These are phyloP conservation scores for Zasmidium cellare DNA, from an alignment of 2,329 filamentous ascomycete genomes.

Conservation along the genomic window DNA sequence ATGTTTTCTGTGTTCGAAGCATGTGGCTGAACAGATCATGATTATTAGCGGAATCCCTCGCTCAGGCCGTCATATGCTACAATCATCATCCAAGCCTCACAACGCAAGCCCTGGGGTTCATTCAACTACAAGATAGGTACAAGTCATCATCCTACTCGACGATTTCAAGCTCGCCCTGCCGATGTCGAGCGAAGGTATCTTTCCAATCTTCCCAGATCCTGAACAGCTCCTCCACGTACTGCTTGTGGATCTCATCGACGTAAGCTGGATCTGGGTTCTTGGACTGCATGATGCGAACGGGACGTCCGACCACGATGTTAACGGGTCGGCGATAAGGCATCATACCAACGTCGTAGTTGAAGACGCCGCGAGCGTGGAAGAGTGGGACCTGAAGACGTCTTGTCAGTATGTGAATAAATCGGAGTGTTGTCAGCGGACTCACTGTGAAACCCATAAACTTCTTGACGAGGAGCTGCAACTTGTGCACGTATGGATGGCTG, in stretches of 20 bases:
- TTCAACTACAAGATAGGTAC: not conserved
- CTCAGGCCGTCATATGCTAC: not conserved
- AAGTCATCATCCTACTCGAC: conserved; percentile 47
- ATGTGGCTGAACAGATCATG: not conserved
- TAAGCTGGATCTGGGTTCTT: conserved; percentile 70
- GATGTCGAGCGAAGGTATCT: conserved; percentile 66
- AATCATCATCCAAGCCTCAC: not conserved
- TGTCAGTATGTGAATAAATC: not conserved
- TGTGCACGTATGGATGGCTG: conserved; percentile 76
- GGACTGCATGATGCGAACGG: conserved; percentile 68
- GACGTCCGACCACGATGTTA: conserved; percentile 84
- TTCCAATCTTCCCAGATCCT: conserved; percentile 77
- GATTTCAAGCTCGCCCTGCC: conserved; percentile 67
- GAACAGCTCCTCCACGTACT: conserved; percentile 75
- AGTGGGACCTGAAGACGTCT: conserved; percentile 67
- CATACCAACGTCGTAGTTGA: conserved; percentile 96
- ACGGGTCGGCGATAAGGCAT: conserved; percentile 89
- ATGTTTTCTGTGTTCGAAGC: too few relatives aligned
- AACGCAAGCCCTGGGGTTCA: not conserved
- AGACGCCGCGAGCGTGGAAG: conserved; percentile 85
- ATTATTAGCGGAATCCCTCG: not conserved
- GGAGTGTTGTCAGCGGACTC: conserved; percentile 46
- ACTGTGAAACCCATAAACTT: conserved; percentile 88
- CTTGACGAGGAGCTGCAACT: conserved; percentile 80
- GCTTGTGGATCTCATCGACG: conserved; percentile 74